These are phyloP conservation scores for Dothidotthia symphoricarpi DNA, from an alignment of 2,329 filamentous ascomycete species.

Conservation along the genomic window DNA sequence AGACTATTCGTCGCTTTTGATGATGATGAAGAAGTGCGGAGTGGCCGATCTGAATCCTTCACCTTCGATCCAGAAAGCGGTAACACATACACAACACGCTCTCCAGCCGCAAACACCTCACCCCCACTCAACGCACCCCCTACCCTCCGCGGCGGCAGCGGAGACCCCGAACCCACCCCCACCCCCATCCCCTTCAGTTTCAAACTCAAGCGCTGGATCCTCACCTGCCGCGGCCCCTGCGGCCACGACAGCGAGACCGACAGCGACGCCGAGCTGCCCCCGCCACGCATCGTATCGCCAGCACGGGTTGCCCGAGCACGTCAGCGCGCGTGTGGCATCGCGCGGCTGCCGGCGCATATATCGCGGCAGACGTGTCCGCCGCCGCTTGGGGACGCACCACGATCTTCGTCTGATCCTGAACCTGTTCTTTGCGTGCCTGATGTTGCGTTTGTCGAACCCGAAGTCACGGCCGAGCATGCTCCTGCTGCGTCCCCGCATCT, in stretches of 20 bases:
- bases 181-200: conserved; percentile 1
- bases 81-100: conserved; percentile 1
- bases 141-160: too few relatives aligned
- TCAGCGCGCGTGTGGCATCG: conserved; percentile 2
- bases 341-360: background rate
- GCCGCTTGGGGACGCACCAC: background rate
- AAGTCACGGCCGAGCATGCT: background rate
- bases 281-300: conserved; percentile 1
- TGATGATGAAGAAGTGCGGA: too few relatives aligned
- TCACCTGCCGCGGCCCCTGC: conserved; percentile 5
- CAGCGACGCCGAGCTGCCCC: conserved; percentile 3
- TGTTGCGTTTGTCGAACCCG: too few relatives aligned
- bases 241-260: conserved; percentile 1
- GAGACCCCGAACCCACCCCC: background rate
- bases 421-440: background rate
- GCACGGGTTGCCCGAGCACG: background rate
- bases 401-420: background rate
- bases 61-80: too few relatives aligned
- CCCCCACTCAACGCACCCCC: too few relatives aligned
- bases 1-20: too few relatives aligned
- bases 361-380: background rate
- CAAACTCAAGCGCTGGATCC: conserved; percentile 5
- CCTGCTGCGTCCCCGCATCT: conserved; percentile 6
- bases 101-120: background rate
- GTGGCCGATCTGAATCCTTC: background rate